A percentile compares a stretch with the other conserved stretches of the same genome.
phyloP scores from a whole-genome alignment of 148 eudicot species.

The Chenopodium quinoa region DNA sequence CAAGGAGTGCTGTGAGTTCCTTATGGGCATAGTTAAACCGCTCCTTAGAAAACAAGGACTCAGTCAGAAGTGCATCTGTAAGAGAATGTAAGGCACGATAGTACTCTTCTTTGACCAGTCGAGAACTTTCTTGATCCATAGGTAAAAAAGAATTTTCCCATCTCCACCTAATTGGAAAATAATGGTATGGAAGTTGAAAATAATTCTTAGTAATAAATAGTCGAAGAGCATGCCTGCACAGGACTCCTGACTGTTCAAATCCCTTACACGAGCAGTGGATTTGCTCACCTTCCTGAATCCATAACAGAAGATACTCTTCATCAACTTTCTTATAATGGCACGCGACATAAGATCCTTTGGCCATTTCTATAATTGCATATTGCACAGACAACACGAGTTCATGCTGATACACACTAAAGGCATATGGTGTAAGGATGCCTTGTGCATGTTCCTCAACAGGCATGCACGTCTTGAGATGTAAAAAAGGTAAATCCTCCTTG shows the following conservation, averaged over 20 bases:
- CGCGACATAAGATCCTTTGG: slow-evolving; percentile 52
- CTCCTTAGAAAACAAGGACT: slow-evolving; percentile 52
- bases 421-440: slow-evolving; percentile 49
- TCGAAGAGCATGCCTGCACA: slow-evolving; percentile 66
- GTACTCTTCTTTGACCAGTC: slow-evolving; percentile 29
- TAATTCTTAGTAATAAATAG: slow-evolving; percentile 54
- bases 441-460: slow-evolving; percentile 72
- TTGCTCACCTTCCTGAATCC: slow-evolving; percentile 66
- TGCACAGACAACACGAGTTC: slow-evolving; percentile 54
- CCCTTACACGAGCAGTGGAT: slow-evolving; percentile 71
- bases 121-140: slow-evolving; percentile 33
- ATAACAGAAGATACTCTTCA: slow-evolving; percentile 50
- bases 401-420: slow-evolving; percentile 49
- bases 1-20: slow-evolving; percentile 48
- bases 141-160: slow-evolving; percentile 43
- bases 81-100: slow-evolving; percentile 50
- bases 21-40: slow-evolving; percentile 42
- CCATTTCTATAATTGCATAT: slow-evolving; percentile 54
- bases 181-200: slow-evolving; percentile 63
- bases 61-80: slow-evolving; percentile 38
- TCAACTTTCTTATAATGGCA: slow-evolving; percentile 64
- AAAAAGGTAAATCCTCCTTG: slow-evolving; percentile 33
- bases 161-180: slow-evolving; percentile 62
- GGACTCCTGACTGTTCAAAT: slow-evolving; percentile 58
- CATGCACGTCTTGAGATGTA: slow-evolving; percentile 48